These are phyloP conservation scores for Septoria petroselini DNA, from an alignment of 2,329 filamentous ascomycete genomes.

Conservation along the genomic window DNA sequence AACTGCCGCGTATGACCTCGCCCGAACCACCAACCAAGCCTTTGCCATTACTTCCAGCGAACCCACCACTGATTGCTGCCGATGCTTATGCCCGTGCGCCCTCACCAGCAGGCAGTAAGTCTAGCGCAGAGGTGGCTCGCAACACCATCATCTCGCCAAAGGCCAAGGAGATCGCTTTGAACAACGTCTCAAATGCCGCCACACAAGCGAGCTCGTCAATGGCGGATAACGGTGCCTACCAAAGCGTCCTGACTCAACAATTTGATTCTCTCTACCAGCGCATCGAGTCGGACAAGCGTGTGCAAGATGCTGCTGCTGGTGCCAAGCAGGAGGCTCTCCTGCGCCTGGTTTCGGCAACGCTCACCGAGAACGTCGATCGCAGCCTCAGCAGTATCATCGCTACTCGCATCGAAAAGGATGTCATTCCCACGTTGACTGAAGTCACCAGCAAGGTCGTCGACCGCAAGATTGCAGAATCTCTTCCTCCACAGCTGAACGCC, in stretches of 20 bases:
- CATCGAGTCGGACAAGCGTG: constrained; percentile 66
- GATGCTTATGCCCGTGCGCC: constrained; percentile 41
- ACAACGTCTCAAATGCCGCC: constrained; percentile 9
- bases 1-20: constrained; percentile 19
- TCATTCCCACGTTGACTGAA: constrained; percentile 71
- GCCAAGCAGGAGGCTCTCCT: constrained; percentile 69
- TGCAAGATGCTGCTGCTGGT: constrained; percentile 59
- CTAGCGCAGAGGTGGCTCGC: constrained; percentile 24
- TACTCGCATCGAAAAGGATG: constrained; percentile 68
- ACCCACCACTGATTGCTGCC: constrained; percentile 36
- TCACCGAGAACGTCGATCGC: constrained; percentile 70
- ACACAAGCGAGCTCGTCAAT: constrained; percentile 17
- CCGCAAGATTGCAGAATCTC: constrained; percentile 65
- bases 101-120: constrained; percentile 17
- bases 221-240: constrained; percentile 9
- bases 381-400: constrained; percentile 74
- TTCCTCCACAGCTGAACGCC: constrained; percentile 65
- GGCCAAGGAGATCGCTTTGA: constrained; percentile 3
- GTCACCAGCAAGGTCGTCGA: constrained; percentile 66
- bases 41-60: constrained; percentile 30
- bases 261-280: constrained; percentile 57
- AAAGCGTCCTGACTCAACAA: constrained; percentile 43
- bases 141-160: constrained; percentile 20
- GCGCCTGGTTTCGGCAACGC: constrained; percentile 63
- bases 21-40: constrained; percentile 27